phyloP scores from a whole-genome alignment of 345 rosid genomes.

The Populus davidiana region DNA sequence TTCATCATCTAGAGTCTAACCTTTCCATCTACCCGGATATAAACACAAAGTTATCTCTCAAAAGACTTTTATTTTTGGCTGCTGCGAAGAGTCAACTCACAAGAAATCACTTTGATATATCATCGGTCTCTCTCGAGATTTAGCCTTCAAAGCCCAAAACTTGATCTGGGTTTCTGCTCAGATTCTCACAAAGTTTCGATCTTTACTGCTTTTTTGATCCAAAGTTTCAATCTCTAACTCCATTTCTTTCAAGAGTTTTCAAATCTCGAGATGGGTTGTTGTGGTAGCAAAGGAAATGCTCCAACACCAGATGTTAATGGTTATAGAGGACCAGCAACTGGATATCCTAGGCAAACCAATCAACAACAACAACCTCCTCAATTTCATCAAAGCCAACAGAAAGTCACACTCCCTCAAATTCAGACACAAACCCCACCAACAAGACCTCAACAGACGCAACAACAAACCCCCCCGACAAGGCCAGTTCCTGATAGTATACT shows the following conservation, averaged over 20 bases:
- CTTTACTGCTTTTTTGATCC: background rate
- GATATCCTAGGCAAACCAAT: constrained; percentile 18
- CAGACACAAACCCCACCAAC: constrained; percentile 12
- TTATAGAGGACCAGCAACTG: constrained; percentile 22
- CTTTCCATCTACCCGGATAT: background rate
- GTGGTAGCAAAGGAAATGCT: constrained; percentile 41
- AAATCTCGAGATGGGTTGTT: constrained; percentile 54
- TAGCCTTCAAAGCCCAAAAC: background rate
- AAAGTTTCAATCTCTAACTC: background rate
- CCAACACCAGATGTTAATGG: constrained; percentile 31
- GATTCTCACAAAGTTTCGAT: background rate
- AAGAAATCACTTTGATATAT: background rate
- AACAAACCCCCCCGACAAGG: constrained; percentile 8
- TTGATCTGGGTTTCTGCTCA: background rate
- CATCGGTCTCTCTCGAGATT: background rate
- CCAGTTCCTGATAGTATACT: constrained; percentile 43
- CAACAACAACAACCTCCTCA: constrained; percentile 21
- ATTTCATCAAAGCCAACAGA: constrained; percentile 30
- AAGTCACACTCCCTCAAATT: constrained; percentile 23
- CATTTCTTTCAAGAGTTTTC: background rate
- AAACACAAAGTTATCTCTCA: background rate
- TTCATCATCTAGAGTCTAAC: background rate
- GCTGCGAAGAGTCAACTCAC: background rate
- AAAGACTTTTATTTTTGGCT: background rate
- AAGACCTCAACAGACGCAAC: constrained; percentile 12